Percentiles rank a stretch among this genome's conserved stretches.
phyloP scores from a whole-genome alignment of 2,329 filamentous ascomycete species.

The Sphaceloma murrayae region DNA sequence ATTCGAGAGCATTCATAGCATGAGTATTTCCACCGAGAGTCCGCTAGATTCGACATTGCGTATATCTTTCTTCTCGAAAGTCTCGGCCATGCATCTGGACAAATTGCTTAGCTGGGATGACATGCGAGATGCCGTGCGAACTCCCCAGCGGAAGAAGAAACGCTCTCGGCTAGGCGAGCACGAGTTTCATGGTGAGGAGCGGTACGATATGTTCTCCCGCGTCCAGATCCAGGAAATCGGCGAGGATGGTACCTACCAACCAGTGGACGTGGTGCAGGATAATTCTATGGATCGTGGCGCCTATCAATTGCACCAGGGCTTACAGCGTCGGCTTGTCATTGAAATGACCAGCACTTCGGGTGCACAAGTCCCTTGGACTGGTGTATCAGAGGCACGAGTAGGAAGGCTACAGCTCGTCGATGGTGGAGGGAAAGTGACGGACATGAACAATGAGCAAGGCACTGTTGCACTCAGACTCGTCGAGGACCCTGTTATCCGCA shows the following conservation, averaged over 20 bases:
- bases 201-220: conserved; percentile 82
- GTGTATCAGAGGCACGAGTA: conserved; percentile 65
- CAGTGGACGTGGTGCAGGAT: conserved; percentile 84
- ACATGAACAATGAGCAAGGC: conserved; percentile 60
- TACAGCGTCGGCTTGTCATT: conserved; percentile 80
- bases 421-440: conserved; percentile 71
- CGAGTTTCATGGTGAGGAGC: conserved; percentile 87
- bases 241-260: conserved; percentile 81
- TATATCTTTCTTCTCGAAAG: conserved; percentile 83
- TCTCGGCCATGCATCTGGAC: conserved; percentile 88
- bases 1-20: conserved; percentile 96
- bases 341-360: conserved; percentile 87
- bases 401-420: conserved; percentile 78
- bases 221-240: conserved; percentile 86
- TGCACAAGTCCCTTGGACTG: conserved; percentile 78
- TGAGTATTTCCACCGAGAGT: conserved; percentile 79
- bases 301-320: conserved; percentile 88
- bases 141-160: conserved; percentile 48
- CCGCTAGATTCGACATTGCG: conserved; percentile 66
- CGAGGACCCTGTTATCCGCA: conserved; percentile 66
- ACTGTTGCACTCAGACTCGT: conserved; percentile 71
- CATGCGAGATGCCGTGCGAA: conserved; percentile 67
- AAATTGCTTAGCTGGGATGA: conserved; percentile 98
- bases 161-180: conserved; percentile 71
- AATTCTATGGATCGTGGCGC: conserved; percentile 77